Base-by-base conservation (phyloP, 495 filamentous ascomycete genomes). In the Penicillium arizonense region DNA sequence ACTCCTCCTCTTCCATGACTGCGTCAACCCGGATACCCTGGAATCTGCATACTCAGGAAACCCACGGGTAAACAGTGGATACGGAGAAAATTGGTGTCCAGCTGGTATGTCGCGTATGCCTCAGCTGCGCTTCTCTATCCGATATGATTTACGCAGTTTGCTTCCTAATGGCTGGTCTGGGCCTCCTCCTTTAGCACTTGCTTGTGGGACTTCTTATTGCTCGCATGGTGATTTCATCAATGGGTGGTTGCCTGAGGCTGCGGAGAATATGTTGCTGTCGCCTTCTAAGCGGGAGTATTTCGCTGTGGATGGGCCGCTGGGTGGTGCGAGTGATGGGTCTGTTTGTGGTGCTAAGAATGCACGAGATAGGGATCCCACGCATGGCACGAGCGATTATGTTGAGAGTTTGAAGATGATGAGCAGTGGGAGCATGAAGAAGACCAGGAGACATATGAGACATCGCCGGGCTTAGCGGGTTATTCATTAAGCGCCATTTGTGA, bases 171-270 rank as follows among this genome's bases (percentile, higher is more conserved):
- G 60, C 13, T 59, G 56, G 60, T 47, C 37, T 21, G 60, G 56
- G 5, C 20, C 42, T 11, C 45, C 60, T 8, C 60, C 56, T 16
- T 37, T 63, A 21, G 46, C 49, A 41, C 50, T 63, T 10, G 47
- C 56, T 23, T 59, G 56, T 48, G 60, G 60, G 2, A 42, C 44
- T 6, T 55, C 56, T 1, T 63, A 63, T 50, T 59, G 53, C 28
- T 47, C 43, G 13, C 60, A 63, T 23, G 60, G 53, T 3, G 60
- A 63, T 28, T 63, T 59, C 36, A 55, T 63, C 46, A 59, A 57
- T 12, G 60, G 60, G 6, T 63, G 60, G 56, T 38, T 49, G 24
- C 50, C 54, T n/a, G 60, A 59, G 40, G 60, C 60, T n/a, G 60
- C 60, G 11, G 52, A 63, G 50, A 59, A 59, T 8, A 63, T 63